These are phyloP conservation scores for Gracilaria vermiculophylla DNA, from an alignment of 23 red algal species.

Conservation along the genomic window DNA sequence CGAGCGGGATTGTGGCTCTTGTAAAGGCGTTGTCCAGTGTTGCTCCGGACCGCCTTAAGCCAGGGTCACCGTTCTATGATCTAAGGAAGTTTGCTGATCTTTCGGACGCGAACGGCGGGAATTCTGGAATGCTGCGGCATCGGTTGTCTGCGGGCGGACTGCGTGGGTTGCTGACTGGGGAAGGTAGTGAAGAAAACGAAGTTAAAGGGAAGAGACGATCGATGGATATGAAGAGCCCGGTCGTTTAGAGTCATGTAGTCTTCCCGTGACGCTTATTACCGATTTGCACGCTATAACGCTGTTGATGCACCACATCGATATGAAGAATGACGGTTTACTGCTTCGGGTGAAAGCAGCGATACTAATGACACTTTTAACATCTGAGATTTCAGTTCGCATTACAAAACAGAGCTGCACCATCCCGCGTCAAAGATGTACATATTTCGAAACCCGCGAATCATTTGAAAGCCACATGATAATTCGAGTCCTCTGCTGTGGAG, in stretches of 20 bases:
- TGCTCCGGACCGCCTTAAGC: conserved; percentile 13
- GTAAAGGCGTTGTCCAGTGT: conserved; percentile 38
- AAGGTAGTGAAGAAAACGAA: neutral
- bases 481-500: too few relatives aligned
- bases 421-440: too few relatives aligned
- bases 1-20: conserved; percentile 34
- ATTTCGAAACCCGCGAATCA: too few relatives aligned
- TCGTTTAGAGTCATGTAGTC: neutral
- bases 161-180: neutral
- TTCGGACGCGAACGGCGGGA: neutral
- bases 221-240: neutral
- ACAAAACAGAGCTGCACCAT: too few relatives aligned
- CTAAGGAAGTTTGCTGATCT: conserved; percentile 15
- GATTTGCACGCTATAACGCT: neutral
- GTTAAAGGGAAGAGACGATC: neutral
- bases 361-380: too few relatives aligned
- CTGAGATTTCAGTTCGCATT: too few relatives aligned
- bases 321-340: too few relatives aligned
- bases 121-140: conserved; percentile 16
- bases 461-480: too few relatives aligned
- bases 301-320: neutral
- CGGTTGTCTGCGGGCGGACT: conserved; percentile 24
- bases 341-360: too few relatives aligned
- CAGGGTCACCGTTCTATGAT: conserved; percentile 34
- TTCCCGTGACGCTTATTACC: neutral